phyloP scores from a whole-genome alignment of 2,329 filamentous ascomycete species.

The Coniochaeta hoffmannii region DNA sequence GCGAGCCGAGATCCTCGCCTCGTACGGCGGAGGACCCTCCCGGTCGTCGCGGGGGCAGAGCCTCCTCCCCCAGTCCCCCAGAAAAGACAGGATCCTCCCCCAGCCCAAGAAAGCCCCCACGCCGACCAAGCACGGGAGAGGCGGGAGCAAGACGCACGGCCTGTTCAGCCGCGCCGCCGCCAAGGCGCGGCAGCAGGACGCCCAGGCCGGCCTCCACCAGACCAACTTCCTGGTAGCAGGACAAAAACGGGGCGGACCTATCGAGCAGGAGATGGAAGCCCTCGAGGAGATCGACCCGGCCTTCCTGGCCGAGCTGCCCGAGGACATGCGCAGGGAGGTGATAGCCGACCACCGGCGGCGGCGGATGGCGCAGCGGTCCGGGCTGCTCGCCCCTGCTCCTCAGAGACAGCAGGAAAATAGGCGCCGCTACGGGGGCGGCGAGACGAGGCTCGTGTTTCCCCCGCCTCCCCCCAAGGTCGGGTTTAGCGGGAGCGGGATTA shows the following conservation, averaged over 20 bases:
- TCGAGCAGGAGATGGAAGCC: conserved; percentile 21
- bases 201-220: conserved; percentile 58
- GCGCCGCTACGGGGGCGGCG: conserved; percentile 19
- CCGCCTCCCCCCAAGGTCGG: conserved; percentile 34
- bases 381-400: conserved; percentile 21
- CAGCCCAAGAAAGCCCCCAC: conserved; percentile 46
- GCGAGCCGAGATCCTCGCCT: conserved; percentile 71
- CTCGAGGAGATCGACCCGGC: conserved; percentile 54
- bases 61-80: conserved; percentile 42
- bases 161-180: conserved; percentile 34
- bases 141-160: conserved; percentile 17
- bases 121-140: conserved; percentile 55
- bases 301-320: conserved; percentile 76
- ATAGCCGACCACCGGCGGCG: conserved; percentile 64
- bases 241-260: conserved; percentile 17
- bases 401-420: conserved; percentile 23
- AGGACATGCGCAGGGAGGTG: conserved; percentile 72
- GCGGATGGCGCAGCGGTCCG: conserved; percentile 50
- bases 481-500: conserved; percentile 36
- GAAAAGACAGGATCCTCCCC: conserved; percentile 46
- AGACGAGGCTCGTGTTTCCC: conserved; percentile 39
- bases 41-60: conserved; percentile 16
- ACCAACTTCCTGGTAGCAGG: conserved; percentile 55
- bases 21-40: conserved; percentile 51
- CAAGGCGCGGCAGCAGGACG: conserved; percentile 36